Percentiles rank a stretch among this genome's conserved stretches.
Evolutionary conservation across 495 filamentous ascomycete genomes (phyloP).

Genomic region (Neurospora sublineolata): DNA sequence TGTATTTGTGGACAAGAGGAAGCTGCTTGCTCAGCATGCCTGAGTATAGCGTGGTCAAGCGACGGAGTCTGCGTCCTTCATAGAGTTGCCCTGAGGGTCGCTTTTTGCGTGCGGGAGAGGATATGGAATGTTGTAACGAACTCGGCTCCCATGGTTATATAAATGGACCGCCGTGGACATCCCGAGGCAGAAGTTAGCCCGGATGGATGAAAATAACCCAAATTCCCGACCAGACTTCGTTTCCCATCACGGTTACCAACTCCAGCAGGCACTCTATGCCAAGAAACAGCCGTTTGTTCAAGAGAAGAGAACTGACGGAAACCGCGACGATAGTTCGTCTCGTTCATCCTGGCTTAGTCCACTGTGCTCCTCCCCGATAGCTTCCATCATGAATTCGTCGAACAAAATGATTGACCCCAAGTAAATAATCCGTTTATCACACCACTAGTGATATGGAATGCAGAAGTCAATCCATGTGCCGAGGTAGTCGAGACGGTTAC

Average conservation of each 20-base stretch:
- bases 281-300: background rate
- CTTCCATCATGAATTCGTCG: background rate
- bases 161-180: background rate
- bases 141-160: background rate
- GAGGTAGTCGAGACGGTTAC: constrained; percentile 56
- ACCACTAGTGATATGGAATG: constrained; percentile 32
- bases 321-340: background rate
- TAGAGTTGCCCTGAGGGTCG: background rate
- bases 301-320: background rate
- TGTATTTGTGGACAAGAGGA: background rate
- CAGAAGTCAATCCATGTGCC: constrained; percentile 79
- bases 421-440: background rate
- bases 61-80: background rate
- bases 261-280: background rate
- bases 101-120: background rate
- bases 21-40: background rate
- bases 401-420: background rate
- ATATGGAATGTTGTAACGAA: background rate
- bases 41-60: background rate
- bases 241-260: background rate
- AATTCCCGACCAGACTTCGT: background rate
- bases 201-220: background rate
- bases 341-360: background rate
- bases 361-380: background rate
- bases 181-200: background rate